A percentile compares a stretch with the other conserved stretches of the same genome.
Evolutionary conservation across 768 basidiomycete genomes (phyloP).

Genomic region (Leucosporidium yakuticum): DNA sequence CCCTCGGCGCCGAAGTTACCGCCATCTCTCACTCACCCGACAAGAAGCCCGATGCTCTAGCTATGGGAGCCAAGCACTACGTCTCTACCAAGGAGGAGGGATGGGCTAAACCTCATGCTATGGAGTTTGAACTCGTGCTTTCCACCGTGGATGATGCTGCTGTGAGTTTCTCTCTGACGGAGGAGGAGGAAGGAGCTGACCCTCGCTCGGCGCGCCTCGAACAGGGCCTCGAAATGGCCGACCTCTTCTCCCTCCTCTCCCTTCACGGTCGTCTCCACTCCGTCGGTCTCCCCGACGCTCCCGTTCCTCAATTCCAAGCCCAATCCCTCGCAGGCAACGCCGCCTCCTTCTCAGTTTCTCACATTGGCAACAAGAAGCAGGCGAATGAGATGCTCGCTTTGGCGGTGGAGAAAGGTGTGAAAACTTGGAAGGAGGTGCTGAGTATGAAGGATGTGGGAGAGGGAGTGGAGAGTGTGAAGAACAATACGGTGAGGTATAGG

Average conservation of each 20-base stretch:
- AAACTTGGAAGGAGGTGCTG: conserved; percentile 24
- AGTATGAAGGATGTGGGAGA: conserved; percentile 33
- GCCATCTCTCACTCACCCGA: conserved; percentile 33
- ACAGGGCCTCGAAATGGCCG: conserved; percentile 48
- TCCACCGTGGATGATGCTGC: conserved; percentile 37
- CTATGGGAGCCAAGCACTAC: conserved; percentile 56
- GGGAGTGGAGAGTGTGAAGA: conserved; percentile 28
- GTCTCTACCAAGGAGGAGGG: conserved; percentile 47
- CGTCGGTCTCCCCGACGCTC: conserved; percentile 42
- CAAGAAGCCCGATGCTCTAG: conserved; percentile 54
- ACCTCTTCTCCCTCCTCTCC: conserved; percentile 53
- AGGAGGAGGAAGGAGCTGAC: too few relatives aligned
- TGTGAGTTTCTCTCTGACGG: background rate
- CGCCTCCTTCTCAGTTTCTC: conserved; percentile 40
- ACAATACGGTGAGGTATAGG: conserved; percentile 30
- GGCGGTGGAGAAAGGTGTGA: conserved; percentile 54
- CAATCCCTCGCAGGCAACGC: conserved; percentile 34
- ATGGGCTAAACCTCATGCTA: conserved; percentile 21
- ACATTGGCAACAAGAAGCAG: conserved; percentile 58
- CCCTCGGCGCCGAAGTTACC: conserved; percentile 40
- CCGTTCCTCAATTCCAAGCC: conserved; percentile 23
- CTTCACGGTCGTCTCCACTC: conserved; percentile 54
- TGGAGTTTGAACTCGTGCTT: conserved; percentile 44
- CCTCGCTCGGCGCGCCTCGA: conserved; percentile 15
- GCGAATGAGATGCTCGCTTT: conserved; percentile 56